These are phyloP conservation scores for Lachnellula occidentalis DNA, from an alignment of 2,329 filamentous ascomycete species.

Conservation along the genomic window DNA sequence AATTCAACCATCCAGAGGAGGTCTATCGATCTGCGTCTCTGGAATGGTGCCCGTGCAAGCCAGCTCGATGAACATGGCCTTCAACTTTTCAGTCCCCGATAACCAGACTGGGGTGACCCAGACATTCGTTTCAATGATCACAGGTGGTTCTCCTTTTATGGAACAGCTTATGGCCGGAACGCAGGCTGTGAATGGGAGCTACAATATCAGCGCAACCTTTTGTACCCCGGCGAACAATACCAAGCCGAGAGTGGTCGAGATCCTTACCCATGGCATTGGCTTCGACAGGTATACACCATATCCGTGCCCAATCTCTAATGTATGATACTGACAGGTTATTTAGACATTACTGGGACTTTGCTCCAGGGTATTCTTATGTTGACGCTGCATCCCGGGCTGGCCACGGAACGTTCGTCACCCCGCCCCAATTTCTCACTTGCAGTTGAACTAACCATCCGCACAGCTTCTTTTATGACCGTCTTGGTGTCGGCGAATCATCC, in stretches of 20 bases:
- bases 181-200: background rate
- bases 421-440: background rate
- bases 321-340: background rate
- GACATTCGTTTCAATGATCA: background rate
- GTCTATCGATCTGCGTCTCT: background rate
- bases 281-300: background rate
- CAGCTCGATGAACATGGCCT: background rate
- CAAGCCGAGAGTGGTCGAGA: background rate
- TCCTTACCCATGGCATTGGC: conserved; percentile 6
- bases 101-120: background rate
- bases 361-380: conserved; percentile 50
- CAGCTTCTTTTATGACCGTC: conserved; percentile 10
- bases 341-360: conserved; percentile 8
- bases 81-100: background rate
- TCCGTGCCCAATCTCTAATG: background rate
- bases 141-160: background rate
- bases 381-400: conserved; percentile 41
- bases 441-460: background rate
- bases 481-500: conserved; percentile 7
- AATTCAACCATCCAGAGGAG: background rate
- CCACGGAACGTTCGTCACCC: conserved; percentile 3
- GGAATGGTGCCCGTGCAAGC: conserved; percentile 1
- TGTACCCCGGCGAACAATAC: background rate
- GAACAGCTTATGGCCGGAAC: background rate
- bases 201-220: background rate